Base-by-base conservation (phyloP, 176 grass and related monocot genomes). In the Melocanna baccifera region DNA sequence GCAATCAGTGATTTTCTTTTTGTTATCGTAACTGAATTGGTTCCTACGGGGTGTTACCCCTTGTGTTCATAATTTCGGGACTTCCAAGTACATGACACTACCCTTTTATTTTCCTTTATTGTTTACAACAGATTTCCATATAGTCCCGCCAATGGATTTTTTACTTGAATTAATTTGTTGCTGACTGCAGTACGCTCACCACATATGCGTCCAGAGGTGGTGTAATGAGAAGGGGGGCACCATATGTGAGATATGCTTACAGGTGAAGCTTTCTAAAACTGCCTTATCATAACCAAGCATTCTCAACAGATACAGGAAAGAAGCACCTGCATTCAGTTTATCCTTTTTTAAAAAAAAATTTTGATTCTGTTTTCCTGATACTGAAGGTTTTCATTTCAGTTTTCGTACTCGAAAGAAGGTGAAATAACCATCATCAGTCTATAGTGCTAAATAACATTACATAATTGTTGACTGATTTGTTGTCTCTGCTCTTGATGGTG, bases 171-270 rank as follows among this genome's bases (percentile, higher is more conserved):
- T 78, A 32, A 7, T 67, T 55, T 70, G 76, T 87, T 62, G 39
- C 56, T 89, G 3, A 15, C 75, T 73, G 83, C 90, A 97, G 94
- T 92, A 91, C 34, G 94, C 92, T 75, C 94, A 97, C 84, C 77
- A 81, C 23, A 87, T 79, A 88, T 97, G 94, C 77, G 80, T 97
- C 20, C 94, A 92, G 62, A 82, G 84, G 65, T 97, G 94, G 94
- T 97, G 94, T 73, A 92, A 97, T 56, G 94, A 97, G 83, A 97
- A 94, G 67, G 92, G 94, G 67, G 89, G 91, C 67, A 94, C 88
- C 43, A 70, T 53, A 7, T 97, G 94, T 53, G 94, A 97, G 84
- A 97, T 97, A 81, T 97, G 94, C 90, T 90, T 97, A 42, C 84
- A 97, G 92, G 92, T 97, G 66, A 91, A 40, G 5, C 32, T 81